Evolutionary conservation across 2,329 filamentous ascomycete genomes (phyloP), one percentile per base, ranked within the genome.

Genomic region (Pseudocercospora eumusae): DNA sequence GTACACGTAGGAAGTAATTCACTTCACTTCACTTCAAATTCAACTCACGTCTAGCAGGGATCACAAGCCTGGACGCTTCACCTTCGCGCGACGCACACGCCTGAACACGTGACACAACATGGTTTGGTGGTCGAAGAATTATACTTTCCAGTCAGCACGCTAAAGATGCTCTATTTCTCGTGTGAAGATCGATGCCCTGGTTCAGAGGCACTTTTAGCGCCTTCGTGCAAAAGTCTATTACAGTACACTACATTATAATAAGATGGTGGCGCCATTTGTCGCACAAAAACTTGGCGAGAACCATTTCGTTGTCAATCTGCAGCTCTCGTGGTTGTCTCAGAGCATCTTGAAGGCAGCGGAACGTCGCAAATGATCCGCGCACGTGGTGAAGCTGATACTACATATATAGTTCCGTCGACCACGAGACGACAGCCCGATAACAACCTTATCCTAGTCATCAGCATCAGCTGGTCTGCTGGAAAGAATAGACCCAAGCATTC

Each of bases 381-480:
- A 45, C 23, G 21, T 45, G 42, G n/a, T 45, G 42, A 21, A 23
- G 21, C 42, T 45, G 42, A n/a, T n/a, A n/a, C n/a, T n/a, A n/a
- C n/a, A n/a, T n/a, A n/a, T n/a, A 20, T 45, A 21, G 18, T 45
- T 21, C 10, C 2, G 11, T 20, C 18, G 42, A 21, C 42, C 42
- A 45, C 42, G 21, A 45, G 21, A 45, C n/a, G 11, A 13, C 18
- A 45, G 10, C n/a, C 42, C 23, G 23, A n/a, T 15, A 25, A 21
- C 47, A 23, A 27, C 47, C 47, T 50, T 50, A 27, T 50, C 21
- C 1, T 23, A 50, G 23, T 23, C 10, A n/a, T 25, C 2, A 50
- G 47, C 47, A n/a, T n/a, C n/a, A n/a, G n/a, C n/a, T n/a, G n/a
- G 18, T 21, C 45, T 49, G 45, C 45, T 49, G 45, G 21, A 49